These are phyloP conservation scores for Angomonas desouzai DNA, from an alignment of 208 protist genomes.

Conservation along the genomic window DNA sequence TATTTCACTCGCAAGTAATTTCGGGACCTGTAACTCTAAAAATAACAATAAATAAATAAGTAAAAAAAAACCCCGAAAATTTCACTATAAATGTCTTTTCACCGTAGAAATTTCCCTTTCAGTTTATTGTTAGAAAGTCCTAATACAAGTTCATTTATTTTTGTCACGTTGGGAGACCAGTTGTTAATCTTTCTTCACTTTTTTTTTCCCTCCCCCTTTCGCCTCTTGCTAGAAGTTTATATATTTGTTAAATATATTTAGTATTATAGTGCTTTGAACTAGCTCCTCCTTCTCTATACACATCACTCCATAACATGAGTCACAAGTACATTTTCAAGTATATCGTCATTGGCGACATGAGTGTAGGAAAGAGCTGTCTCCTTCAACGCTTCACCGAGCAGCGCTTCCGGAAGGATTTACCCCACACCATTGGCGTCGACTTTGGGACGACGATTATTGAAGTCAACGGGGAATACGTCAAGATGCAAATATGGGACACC, in stretches of 20 bases:
- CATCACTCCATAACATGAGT: conserved; percentile 40
- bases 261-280: conserved; percentile 1
- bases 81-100: no score
- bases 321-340: conserved; percentile 98
- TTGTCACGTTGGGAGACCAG: no score
- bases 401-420: conserved; percentile 92
- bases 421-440: conserved; percentile 98
- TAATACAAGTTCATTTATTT: no score
- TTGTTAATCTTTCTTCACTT: no score
- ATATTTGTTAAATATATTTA: conserved; percentile 1
- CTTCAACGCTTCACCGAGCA: conserved; percentile 98
- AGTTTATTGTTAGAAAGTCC: no score
- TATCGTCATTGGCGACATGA: conserved; percentile 98
- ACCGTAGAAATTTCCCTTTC: no score
- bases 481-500: conserved; percentile 98
- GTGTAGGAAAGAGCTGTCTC: conserved; percentile 97
- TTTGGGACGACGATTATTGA: conserved; percentile 97
- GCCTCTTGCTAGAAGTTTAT: background rate
- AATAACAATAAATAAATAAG: no score
- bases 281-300: background rate
- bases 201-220: no score
- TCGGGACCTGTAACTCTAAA: no score
- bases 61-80: no score
- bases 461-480: conserved; percentile 93
- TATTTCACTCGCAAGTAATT: no score